Evolutionary conservation across 2,329 filamentous ascomycete species (phyloP).

Genomic region (Sporothrix sp.): DNA sequence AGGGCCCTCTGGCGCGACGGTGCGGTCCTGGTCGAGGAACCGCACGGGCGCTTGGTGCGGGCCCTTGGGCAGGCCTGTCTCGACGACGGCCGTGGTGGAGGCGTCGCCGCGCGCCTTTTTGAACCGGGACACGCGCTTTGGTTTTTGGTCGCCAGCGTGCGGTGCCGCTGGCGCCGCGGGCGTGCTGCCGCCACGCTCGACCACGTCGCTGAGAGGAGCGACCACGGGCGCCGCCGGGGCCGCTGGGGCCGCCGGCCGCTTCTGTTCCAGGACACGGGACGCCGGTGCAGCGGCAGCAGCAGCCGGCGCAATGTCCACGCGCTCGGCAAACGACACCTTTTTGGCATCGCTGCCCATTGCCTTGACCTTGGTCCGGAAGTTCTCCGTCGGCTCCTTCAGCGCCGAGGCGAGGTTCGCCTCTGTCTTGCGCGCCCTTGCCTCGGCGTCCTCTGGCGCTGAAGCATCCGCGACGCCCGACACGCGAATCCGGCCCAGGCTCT

Average conservation of each 20-base stretch:
- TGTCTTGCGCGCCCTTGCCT: conserved; percentile 2
- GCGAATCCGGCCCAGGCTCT: conserved; percentile 48
- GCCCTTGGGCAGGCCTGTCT: conserved; percentile 26
- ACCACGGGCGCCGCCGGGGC: conserved; percentile 11
- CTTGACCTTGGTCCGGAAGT: conserved; percentile 5
- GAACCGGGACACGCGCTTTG: conserved; percentile 43
- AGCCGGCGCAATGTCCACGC: conserved; percentile 55
- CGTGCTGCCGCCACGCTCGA: conserved; percentile 22
- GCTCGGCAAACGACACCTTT: conserved; percentile 69
- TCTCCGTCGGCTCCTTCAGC: conserved; percentile 8
- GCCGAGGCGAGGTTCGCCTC: background rate
- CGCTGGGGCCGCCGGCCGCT: background rate
- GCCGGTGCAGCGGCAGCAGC: background rate
- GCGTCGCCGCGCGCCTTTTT: conserved; percentile 31
- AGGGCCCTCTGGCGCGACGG: conserved; percentile 32
- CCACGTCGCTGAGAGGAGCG: conserved; percentile 19
- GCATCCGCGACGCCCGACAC: conserved; percentile 28
- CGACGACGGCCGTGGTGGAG: background rate
- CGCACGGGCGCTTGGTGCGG: conserved; percentile 35
- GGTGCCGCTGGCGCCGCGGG: background rate
- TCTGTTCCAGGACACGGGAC: background rate
- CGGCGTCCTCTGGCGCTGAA: background rate
- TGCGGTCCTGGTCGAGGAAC: conserved; percentile 29
- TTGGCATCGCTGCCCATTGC: conserved; percentile 39
- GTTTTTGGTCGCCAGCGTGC: conserved; percentile 10